Evolutionary conservation across 805 yeast species (phyloP).

Genomic region (Saturnispora galanensis): DNA sequence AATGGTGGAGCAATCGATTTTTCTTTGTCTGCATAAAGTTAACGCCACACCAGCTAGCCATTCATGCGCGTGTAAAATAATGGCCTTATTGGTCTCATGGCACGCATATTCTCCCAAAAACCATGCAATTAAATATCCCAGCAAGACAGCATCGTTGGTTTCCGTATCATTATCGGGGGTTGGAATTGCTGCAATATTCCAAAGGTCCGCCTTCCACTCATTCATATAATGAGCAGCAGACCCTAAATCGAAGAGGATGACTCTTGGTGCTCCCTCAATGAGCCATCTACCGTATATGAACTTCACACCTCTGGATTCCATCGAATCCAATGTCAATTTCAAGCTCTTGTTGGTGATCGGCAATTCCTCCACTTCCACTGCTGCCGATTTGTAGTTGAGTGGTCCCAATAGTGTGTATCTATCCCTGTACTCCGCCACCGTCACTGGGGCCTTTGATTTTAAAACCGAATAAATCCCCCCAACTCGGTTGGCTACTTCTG

Average conservation of each 20-base stretch:
- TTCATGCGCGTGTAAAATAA: conserved; percentile 91
- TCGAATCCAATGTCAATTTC: conserved; percentile 57
- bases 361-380: conserved; percentile 73
- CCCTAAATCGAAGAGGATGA: conserved; percentile 74
- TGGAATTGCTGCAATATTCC: conserved; percentile 89
- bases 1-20: conserved; percentile 87
- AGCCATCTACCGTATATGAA: conserved; percentile 93
- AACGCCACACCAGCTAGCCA: conserved; percentile 97
- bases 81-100: conserved; percentile 77
- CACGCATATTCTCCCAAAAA: conserved; percentile 88
- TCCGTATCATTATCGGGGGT: conserved; percentile 84
- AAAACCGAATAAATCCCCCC: conserved; percentile 97
- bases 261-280: conserved; percentile 96
- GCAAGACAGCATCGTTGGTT: conserved; percentile 82
- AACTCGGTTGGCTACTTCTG: conserved; percentile 95
- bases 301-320: conserved; percentile 72
- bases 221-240: conserved; percentile 62
- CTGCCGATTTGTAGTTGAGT: conserved; percentile 60
- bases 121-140: conserved; percentile 96
- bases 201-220: conserved; percentile 91
- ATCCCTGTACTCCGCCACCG: conserved; percentile 85
- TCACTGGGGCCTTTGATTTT: conserved; percentile 93
- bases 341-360: conserved; percentile 38
- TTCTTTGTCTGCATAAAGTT: conserved; percentile 84
- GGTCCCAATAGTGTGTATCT: conserved; percentile 87